These are phyloP conservation scores for Cordyceps militaris DNA, from an alignment of 2,329 filamentous ascomycete species.

Conservation along the genomic window DNA sequence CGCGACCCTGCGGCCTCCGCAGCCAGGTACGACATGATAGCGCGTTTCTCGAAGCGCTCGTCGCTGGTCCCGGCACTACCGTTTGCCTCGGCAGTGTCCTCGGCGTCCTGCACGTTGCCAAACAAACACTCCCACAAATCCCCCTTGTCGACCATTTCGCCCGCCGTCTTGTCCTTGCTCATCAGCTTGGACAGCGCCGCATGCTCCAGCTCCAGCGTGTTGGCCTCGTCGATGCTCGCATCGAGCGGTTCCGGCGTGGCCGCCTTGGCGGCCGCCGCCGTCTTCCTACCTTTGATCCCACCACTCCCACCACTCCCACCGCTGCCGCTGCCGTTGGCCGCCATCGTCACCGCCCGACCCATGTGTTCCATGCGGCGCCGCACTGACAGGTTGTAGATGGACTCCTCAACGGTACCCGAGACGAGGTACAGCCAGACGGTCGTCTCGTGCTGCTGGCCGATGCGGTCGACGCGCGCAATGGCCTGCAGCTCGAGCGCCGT, in stretches of 20 bases:
- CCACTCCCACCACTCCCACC: not conserved
- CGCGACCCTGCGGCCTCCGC: slow-evolving; percentile 38
- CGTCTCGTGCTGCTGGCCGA: slow-evolving; percentile 80
- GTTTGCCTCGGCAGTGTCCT: not conserved
- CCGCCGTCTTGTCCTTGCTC: slow-evolving; percentile 60
- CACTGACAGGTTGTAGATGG: slow-evolving; percentile 83
- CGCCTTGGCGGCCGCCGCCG: slow-evolving; percentile 31
- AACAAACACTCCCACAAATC: slow-evolving; percentile 91
- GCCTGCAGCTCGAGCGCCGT: slow-evolving; percentile 91
- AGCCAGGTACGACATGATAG: slow-evolving; percentile 31
- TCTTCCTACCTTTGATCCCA: slow-evolving; percentile 10
- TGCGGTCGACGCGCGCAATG: slow-evolving; percentile 89
- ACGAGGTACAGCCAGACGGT: slow-evolving; percentile 95
- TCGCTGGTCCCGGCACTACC: slow-evolving; percentile 21
- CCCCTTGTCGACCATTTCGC: slow-evolving; percentile 69
- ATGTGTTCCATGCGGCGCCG: slow-evolving; percentile 73
- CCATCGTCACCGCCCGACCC: slow-evolving; percentile 30
- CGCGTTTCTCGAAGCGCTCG: slow-evolving; percentile 9
- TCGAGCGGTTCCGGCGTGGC: slow-evolving; percentile 45
- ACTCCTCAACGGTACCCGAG: slow-evolving; percentile 84
- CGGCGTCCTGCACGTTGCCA: slow-evolving; percentile 37
- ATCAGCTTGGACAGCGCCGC: slow-evolving; percentile 65
- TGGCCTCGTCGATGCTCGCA: slow-evolving; percentile 68
- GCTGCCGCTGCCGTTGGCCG: not conserved
- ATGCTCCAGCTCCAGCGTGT: slow-evolving; percentile 74